Conservation (phyloP, 768 basidiomycete species). For the Mycena amicta region DNA sequence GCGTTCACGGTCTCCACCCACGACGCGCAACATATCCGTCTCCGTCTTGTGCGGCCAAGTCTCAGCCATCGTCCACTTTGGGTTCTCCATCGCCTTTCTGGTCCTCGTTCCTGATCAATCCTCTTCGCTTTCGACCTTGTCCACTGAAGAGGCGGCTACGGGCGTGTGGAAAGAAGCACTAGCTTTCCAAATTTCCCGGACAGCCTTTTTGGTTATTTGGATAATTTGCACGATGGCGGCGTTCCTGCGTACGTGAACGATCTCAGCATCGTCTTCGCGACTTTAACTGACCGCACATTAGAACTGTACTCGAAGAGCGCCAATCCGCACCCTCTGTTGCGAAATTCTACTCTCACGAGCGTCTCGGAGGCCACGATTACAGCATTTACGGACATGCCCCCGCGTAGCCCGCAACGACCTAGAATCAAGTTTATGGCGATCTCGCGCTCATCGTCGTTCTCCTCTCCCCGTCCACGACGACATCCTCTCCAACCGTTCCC, state of each 20-base stretch:
- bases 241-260: slow-evolving; percentile 19
- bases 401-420: neutral
- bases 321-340: neutral
- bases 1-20: neutral
- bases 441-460: slow-evolving; percentile 17
- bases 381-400: slow-evolving; percentile 16
- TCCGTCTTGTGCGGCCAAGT: slow-evolving; percentile 23
- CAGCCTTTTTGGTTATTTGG: slow-evolving; percentile 23
- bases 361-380: slow-evolving; percentile 12
- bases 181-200: slow-evolving; percentile 20
- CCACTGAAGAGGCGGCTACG: slow-evolving; percentile 8
- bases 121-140: slow-evolving; percentile 4
- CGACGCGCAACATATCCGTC: slow-evolving; percentile 8
- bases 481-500: slow-evolving; percentile 4
- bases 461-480: slow-evolving; percentile 16
- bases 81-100: slow-evolving; percentile 14
- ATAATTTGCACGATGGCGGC: slow-evolving; percentile 24
- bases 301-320: slow-evolving; percentile 7
- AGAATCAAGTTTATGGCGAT: neutral
- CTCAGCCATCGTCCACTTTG: slow-evolving; percentile 21
- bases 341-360: slow-evolving; percentile 6
- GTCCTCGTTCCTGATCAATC: slow-evolving; percentile 17
- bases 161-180: slow-evolving; percentile 15
- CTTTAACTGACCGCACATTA: slow-evolving; percentile 7
- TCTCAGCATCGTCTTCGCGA: slow-evolving; percentile 2